A percentile compares a stretch with the other conserved stretches of the same genome.
phyloP scores from a whole-genome alignment of 192 early-diverging fungal genomes.

The Mortierella antarctica region DNA sequence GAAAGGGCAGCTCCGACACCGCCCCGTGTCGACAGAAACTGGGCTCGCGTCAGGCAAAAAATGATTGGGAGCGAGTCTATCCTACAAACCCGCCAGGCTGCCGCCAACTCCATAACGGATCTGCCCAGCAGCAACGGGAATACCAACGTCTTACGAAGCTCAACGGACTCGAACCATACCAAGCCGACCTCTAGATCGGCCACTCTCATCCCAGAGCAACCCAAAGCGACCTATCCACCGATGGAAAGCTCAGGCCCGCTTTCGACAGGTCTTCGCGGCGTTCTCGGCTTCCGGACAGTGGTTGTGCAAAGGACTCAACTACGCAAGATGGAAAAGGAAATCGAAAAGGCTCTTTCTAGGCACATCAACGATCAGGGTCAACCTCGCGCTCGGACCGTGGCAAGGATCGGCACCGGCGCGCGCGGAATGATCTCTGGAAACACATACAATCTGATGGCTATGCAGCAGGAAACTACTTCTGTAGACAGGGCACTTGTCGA shows the following conservation, averaged over 20 bases:
- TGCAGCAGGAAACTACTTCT: conserved; percentile 5
- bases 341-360: conserved; percentile 47
- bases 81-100: too few species aligned
- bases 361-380: conserved; percentile 15
- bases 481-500: conserved; percentile 26
- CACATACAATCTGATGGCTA: conserved; percentile 26
- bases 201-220: not conserved
- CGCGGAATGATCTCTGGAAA: conserved; percentile 38
- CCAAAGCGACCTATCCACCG: not conserved
- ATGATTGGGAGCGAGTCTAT: conserved; percentile 22
- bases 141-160: too few species aligned
- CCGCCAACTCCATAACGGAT: not conserved
- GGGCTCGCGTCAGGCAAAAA: conserved; percentile 45
- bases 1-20: too few species aligned
- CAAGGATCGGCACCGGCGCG: conserved; percentile 30
- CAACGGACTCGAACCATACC: too few species aligned
- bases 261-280: conserved; percentile 27
- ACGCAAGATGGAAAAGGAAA: conserved; percentile 58
- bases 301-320: conserved; percentile 55
- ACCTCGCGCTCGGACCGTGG: conserved; percentile 20
- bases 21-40: conserved; percentile 29
- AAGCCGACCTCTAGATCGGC: too few species aligned
- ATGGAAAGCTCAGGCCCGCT: conserved; percentile 22
- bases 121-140: not conserved
- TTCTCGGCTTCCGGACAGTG: conserved; percentile 53